Evolutionary conservation across 495 filamentous ascomycete genomes (phyloP).

Genomic region (Neurospora africana): DNA sequence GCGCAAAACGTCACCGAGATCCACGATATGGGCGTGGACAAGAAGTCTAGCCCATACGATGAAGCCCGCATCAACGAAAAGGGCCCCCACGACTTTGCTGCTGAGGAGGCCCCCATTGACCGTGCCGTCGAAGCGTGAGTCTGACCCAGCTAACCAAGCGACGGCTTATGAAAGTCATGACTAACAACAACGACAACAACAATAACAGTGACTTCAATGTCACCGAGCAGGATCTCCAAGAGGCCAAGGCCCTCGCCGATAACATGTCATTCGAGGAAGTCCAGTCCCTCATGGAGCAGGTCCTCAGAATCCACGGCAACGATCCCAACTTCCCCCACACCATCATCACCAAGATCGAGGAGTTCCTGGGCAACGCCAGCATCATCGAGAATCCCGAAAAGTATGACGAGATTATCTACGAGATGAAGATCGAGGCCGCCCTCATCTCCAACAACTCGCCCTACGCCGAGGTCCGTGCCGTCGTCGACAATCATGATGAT

Average conservation of each 20-base stretch:
- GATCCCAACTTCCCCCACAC: constrained; percentile 29
- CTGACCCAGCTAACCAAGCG: not conserved
- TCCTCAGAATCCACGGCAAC: constrained; percentile 23
- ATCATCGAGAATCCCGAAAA: constrained; percentile 19
- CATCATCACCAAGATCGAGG: constrained; percentile 20
- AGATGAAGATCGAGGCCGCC: constrained; percentile 34
- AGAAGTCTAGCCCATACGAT: not conserved
- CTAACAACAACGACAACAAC: not conserved
- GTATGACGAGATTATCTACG: constrained; percentile 22
- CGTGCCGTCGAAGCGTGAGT: constrained; percentile 5
- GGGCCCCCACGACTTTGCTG: not conserved
- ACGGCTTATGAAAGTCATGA: not conserved
- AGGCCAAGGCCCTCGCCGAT: constrained; percentile 17
- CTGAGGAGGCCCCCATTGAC: not conserved
- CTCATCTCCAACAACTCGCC: constrained; percentile 33
- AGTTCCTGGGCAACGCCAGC: constrained; percentile 24
- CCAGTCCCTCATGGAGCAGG: constrained; percentile 19
- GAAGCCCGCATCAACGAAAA: not conserved
- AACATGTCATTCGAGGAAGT: constrained; percentile 18
- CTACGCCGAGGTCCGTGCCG: constrained; percentile 37
- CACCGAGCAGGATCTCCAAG: constrained; percentile 16
- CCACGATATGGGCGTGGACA: not conserved
- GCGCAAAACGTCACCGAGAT: not conserved
- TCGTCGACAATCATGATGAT: constrained; percentile 35
- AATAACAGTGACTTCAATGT: constrained; percentile 13